Base-by-base conservation (phyloP, 371 early-diverging fungal species). In the Mucor indicus region DNA sequence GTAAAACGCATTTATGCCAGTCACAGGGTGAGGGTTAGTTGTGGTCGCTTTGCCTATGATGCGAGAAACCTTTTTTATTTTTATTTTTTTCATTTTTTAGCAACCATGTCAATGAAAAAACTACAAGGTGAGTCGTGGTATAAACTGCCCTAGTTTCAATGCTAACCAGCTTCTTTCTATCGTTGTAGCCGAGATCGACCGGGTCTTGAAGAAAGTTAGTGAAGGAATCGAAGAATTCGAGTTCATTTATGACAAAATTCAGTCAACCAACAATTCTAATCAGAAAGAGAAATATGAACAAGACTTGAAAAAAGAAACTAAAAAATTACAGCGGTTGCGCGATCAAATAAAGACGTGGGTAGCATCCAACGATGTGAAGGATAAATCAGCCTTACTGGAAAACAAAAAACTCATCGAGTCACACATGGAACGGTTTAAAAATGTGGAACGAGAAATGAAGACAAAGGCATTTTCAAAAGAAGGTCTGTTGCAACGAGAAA, bases 361-460 rank as follows among this genome's bases (percentile, higher is more conserved):
- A 30, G 79, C 89, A 11, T 87, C 85, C 31, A 90, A 80, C 56
- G 97, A 97, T 25, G 91, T 98, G 57, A 98, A 98, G 76, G 97
- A 97, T 74, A 98, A 98, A 71, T 75, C 83, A 38, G 69, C 83
- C n/a, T 67, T 98, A 43, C 47, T 87, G 44, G 94, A 96, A 7
- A 92, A 92, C 52, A 78, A 96, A 60, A 90, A 91, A 59, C 83
- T 92, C 17, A 96, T 98, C 50, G 98, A 98, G 64, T 70, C 88
- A 84, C 92, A 96, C 84, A 98, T 98, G 98, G 98, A 98, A 63
- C 81, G 83, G 55, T 98, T 98, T 78, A 98, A 98, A 75, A 93
- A 93, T 1, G 83, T 85, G 33, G 98, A 98, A 65, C 92, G 93
- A 66, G 98, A 97, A 65, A 92, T 98, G 83, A 98, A 98, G 71